phyloP scores from a whole-genome alignment of 306 rosid species.

The Ormosia semicastrata region DNA sequence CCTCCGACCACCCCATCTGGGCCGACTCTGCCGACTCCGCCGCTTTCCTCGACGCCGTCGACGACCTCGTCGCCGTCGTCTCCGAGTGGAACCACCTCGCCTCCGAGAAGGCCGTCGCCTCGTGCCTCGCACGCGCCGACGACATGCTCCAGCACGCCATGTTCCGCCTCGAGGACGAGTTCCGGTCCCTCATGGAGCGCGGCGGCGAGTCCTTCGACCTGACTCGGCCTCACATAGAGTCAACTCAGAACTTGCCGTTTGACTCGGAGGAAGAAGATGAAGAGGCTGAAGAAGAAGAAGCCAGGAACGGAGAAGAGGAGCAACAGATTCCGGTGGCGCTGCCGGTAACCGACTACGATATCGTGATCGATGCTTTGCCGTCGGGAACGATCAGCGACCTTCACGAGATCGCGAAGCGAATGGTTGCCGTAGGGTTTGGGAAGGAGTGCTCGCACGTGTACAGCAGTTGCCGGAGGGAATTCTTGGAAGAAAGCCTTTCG shows the following conservation, averaged over 20 bases:
- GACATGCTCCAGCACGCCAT: constrained; percentile 86
- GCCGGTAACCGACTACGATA: constrained; percentile 70
- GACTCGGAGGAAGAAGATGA: constrained; percentile 70
- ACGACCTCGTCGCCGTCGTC: constrained; percentile 58
- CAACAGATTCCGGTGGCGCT: constrained; percentile 70
- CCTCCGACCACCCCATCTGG: constrained; percentile 80
- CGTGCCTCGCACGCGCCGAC: constrained; percentile 71
- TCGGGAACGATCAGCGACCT: constrained; percentile 76
- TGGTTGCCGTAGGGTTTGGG: constrained; percentile 88
- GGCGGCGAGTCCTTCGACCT: constrained; percentile 81
- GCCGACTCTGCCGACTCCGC: constrained; percentile 63
- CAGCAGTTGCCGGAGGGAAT: constrained; percentile 82
- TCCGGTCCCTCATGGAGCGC: constrained; percentile 83
- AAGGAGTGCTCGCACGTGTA: constrained; percentile 91
- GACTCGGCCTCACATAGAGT: constrained; percentile 47
- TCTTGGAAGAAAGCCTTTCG: constrained; percentile 81
- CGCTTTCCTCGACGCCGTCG: constrained; percentile 80
- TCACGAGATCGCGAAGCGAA: constrained; percentile 88
- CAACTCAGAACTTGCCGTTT: constrained; percentile 48
- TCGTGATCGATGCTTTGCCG: constrained; percentile 85
- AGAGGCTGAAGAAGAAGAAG: constrained; percentile 32
- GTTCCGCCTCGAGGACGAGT: constrained; percentile 89
- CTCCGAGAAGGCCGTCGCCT: constrained; percentile 52
- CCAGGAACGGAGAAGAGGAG: constrained; percentile 30
- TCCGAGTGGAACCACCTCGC: constrained; percentile 79